These are phyloP conservation scores for Trichoderma endophyticum DNA, from an alignment of 2,329 filamentous ascomycete species.

Conservation along the genomic window DNA sequence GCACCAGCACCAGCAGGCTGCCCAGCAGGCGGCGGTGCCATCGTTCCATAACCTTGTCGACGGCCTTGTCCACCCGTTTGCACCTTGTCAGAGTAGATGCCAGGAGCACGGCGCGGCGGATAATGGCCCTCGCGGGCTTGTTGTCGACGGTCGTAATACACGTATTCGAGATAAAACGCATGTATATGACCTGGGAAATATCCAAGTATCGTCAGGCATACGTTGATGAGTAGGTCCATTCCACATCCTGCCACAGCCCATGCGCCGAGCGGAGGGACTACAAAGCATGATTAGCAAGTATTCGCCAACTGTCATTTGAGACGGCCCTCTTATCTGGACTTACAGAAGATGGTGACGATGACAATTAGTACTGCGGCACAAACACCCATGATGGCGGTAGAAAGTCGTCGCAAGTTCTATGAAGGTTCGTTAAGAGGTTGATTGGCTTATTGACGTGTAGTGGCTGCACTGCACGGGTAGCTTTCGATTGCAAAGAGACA, in stretches of 20 bases:
- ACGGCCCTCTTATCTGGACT: conserved; percentile 23
- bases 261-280: conserved; percentile 65
- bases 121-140: conserved; percentile 57
- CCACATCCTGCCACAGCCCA: conserved; percentile 64
- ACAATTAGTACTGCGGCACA: conserved; percentile 48
- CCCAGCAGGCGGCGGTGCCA: conserved; percentile 31
- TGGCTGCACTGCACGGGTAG: background rate
- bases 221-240: conserved; percentile 63
- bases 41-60: conserved; percentile 47
- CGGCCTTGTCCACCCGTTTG: conserved; percentile 60
- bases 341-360: conserved; percentile 53
- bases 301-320: background rate
- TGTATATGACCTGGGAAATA: conserved; percentile 76
- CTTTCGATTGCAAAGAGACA: background rate
- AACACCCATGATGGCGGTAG: conserved; percentile 45
- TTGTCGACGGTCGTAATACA: conserved; percentile 74
- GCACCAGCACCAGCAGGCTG: background rate
- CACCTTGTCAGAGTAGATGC: conserved; percentile 70
- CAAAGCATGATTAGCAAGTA: conserved; percentile 22
- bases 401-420: background rate
- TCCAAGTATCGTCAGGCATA: conserved; percentile 64
- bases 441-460: background rate
- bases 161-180: conserved; percentile 77
- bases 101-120: conserved; percentile 56
- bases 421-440: background rate